A percentile compares a stretch with the other conserved stretches of the same genome.
These are phyloP conservation scores for Gynandropsis gynandra DNA, from an alignment of 345 rosid genomes.

Conservation along the genomic window DNA sequence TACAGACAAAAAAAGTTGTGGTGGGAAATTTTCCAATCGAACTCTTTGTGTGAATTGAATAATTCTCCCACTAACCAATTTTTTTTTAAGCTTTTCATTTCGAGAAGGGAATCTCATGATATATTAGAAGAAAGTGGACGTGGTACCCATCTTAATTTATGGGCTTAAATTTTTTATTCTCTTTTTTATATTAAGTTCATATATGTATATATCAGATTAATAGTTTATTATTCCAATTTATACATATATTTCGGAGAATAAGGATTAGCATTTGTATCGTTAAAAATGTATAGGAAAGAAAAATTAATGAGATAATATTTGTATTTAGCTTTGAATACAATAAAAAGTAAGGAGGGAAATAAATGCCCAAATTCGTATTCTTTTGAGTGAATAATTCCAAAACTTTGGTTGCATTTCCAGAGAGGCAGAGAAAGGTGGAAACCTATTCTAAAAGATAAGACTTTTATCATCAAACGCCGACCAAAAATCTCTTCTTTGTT, in stretches of 20 bases:
- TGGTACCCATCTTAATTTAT: too few species aligned
- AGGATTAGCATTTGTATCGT: not conserved
- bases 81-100: conserved; percentile 4
- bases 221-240: too few species aligned
- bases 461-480: conserved; percentile 18
- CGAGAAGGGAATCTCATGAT: not conserved
- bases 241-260: too few species aligned
- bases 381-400: conserved; percentile 24
- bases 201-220: too few species aligned
- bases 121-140: too few species aligned
- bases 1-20: conserved; percentile 17
- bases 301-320: not conserved
- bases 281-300: not conserved
- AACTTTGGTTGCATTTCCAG: conserved; percentile 28
- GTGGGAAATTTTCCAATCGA: conserved; percentile 17
- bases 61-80: conserved; percentile 15
- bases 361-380: conserved; percentile 17
- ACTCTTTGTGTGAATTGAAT: conserved; percentile 29
- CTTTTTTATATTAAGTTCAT: too few species aligned
- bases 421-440: conserved; percentile 19
- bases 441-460: conserved; percentile 29
- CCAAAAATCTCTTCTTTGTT: conserved; percentile 6
- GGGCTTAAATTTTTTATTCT: too few species aligned
- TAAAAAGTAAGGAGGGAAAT: conserved; percentile 4
- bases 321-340: conserved; percentile 4